Percentiles rank a stretch among this genome's conserved stretches.
Conservation (phyloP, 1,284 basidiomycete species). For the Cutaneotrichosporon sp. region DNA sequence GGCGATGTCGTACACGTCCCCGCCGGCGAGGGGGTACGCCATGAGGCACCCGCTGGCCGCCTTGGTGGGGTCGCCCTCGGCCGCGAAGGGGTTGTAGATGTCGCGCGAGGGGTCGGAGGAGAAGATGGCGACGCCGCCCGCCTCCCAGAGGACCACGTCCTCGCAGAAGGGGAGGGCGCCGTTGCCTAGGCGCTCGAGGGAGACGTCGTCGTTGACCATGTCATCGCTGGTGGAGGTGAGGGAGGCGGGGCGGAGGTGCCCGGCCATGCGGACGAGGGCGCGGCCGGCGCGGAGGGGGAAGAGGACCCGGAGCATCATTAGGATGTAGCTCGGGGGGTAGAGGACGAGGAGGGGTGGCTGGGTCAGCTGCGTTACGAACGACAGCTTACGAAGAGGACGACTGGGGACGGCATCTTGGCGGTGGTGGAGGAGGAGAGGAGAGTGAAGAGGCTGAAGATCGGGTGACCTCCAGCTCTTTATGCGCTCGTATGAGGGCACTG, state of each 20-base stretch:
- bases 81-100: slow-evolving; percentile 10
- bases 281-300: not conserved
- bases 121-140: slow-evolving; percentile 3
- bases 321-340: slow-evolving; percentile 14
- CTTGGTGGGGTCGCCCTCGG: not conserved
- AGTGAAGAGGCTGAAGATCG: too few species aligned
- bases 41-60: not conserved
- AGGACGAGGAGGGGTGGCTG: slow-evolving; percentile 20
- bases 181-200: not conserved
- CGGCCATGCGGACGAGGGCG: not conserved
- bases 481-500: too few species aligned
- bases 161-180: slow-evolving; percentile 6
- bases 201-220: not conserved
- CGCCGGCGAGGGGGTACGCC: slow-evolving; percentile 3
- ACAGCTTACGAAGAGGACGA: not conserved
- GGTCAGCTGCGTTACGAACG: not conserved
- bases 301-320: not conserved
- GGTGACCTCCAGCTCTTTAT: too few species aligned
- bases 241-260: not conserved
- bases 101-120: slow-evolving; percentile 13
- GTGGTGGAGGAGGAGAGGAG: not conserved
- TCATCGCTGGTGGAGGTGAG: not conserved
- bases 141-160: slow-evolving; percentile 10
- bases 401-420: not conserved
- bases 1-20: not conserved